Base-by-base conservation (phyloP, 768 basidiomycete genomes). In the Termitomyces sp. region DNA sequence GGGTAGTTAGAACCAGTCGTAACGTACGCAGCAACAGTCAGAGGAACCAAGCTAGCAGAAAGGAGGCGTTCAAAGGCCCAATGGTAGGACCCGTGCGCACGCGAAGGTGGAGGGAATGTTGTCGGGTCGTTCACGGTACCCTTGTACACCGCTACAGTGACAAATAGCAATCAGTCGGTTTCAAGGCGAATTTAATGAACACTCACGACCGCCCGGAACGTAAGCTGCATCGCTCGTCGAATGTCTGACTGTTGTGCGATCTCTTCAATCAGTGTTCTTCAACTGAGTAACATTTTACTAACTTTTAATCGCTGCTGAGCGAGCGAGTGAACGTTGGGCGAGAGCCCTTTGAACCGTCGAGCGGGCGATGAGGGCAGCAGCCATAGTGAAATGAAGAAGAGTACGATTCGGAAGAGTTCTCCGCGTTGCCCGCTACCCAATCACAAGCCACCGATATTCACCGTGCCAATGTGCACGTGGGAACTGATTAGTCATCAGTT, bases 121-220 rank as follows among this genome's bases (percentile, higher is more conserved):
- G 91, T 94, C 2, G 95, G 90, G 70, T 99, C 97, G 74, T 99
- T 98, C 59, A 94, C 94, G 32, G 92, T 90, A 52, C 96, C 97
- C 70, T 84, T 84, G 75, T 88, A 83, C 67, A 97, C 82, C 58
- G 94, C 94, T 92, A 61, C 30, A 16, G 42, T 22, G 43, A 43
- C 26, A 14, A 33, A 12, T 22, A 24, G 14, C 13, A 30, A 14
- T 38, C 35, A 12, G 26, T 59, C 6, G 3, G 12, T 38, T 33
- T 8, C 18, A 42, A 47, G 18, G 20, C 4, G 0, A 14, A 35
- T 45, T 6, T 43, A 3, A 36, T 16, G 30, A 16, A 24, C 4
- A 84, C 86, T 66, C 68, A 87, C 86, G 87, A 66, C 87, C 86
- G 60, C 87, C 87, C 49, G 87, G 85, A 63, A 88, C 80, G 61